Base-by-base conservation (phyloP, 2,329 filamentous ascomycete species). In the Sporothrix euskadiensis region DNA sequence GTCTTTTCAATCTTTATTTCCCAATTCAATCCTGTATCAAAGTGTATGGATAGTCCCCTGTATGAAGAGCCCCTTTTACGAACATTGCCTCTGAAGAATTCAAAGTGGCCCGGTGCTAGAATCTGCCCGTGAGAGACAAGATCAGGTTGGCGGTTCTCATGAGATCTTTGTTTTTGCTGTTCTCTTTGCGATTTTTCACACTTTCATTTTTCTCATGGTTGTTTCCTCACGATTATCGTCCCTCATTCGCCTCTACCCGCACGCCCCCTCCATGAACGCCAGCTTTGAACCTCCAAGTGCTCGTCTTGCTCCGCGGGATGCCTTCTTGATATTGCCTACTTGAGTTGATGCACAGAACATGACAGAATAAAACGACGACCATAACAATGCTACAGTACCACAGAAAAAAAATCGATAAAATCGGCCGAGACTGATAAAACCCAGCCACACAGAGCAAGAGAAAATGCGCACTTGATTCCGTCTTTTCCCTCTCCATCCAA, bases 401-500 rank as follows among this genome's bases (percentile, higher is more conserved):
- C 69, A 16, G 32, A 59, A n/a, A 70, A 70, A 57, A 63, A 56
- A 56, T 52, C 32, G 69, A 71, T 61, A 71, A 71, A 71, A 35
- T 61, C 57, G 35, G 22, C 61, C 22, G 22, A 44, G 59, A 44
- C 26, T 30, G 47, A 49, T 32, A 49, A 30, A 52, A 26, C 54
- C 41, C 7, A 39, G 56, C 39, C 56, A 61, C 56, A 39, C 49
- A 61, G 49, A 30, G 4, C 26, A 10, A 14, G 19, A 32, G 57
- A 71, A 71, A 63, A 56, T 32, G 8, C 30, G 52, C 78, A 61
- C 39, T 52, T 39, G 65, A 71, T 61, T 54, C 71, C 61, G 63
- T 49, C 47, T 71, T 56, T 81, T 78, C 74, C 71, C 74, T 49
- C 59, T 35, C 54, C 22, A 44, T 69, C 82, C 81, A 83, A 83